These are phyloP conservation scores for Phytophthora syringae DNA, from an alignment of 352 stramenopile species.

Conservation along the genomic window DNA sequence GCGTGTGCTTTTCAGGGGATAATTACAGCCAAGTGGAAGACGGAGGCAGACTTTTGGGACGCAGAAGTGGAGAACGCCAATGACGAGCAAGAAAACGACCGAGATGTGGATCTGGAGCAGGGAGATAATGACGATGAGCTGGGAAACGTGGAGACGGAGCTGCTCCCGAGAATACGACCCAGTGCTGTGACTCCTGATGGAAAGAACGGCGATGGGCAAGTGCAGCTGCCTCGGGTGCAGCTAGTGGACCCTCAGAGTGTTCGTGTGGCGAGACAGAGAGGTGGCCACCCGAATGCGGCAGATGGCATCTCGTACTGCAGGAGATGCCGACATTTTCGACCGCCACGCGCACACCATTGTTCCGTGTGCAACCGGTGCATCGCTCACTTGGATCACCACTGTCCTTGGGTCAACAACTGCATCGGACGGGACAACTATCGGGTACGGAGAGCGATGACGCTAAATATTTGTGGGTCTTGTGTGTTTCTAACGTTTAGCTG, in stretches of 20 bases:
- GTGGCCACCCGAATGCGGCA: conserved; percentile 13
- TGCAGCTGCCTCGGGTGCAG: conserved; percentile 34
- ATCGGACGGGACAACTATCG: conserved; percentile 97
- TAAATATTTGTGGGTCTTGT: background rate
- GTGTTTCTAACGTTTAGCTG: background rate
- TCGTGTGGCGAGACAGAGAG: conserved; percentile 40
- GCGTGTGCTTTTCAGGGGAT: conserved; percentile 27
- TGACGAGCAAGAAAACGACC: background rate
- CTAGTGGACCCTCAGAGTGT: conserved; percentile 45
- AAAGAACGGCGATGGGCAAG: background rate
- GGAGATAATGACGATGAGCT: conserved; percentile 10
- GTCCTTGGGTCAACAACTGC: conserved; percentile 98
- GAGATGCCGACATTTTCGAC: conserved; percentile 56
- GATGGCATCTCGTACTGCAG: conserved; percentile 56
- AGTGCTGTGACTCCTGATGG: conserved; percentile 21
- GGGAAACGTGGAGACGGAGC: conserved; percentile 3
- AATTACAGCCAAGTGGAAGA: conserved; percentile 30
- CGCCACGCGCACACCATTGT: conserved; percentile 65
- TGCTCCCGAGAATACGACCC: conserved; percentile 41
- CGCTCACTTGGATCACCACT: conserved; percentile 98
- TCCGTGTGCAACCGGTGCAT: conserved; percentile 91
- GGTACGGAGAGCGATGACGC: conserved; percentile 31
- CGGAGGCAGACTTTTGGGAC: conserved; percentile 21
- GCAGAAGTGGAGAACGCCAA: conserved; percentile 19
- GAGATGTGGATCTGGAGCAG: conserved; percentile 19